Base-by-base conservation (phyloP, 2,329 filamentous ascomycete genomes). In the Neonectria coccinea region DNA sequence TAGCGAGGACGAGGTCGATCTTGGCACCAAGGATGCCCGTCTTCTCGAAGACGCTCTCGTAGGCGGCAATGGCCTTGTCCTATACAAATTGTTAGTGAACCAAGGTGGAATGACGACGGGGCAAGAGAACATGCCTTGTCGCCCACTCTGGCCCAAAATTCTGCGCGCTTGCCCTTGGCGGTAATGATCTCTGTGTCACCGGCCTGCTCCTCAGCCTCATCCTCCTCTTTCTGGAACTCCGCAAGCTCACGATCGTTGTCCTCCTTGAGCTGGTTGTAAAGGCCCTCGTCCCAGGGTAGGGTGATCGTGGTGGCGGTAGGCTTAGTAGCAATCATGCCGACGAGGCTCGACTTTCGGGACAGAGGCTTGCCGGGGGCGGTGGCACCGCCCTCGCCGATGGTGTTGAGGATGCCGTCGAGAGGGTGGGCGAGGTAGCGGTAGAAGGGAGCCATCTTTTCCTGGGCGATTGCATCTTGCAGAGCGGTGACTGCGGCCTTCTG, bases 21-120 rank as follows among this genome's bases (percentile, higher is more conserved):
- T 97, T 98, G 71, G 92, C 95, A 74, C 95, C 96, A 66, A 99
- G 87, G 73, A 97, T 93, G 68, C 94, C 92, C n/a, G 94, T 98
- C 86, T 97, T 97, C 78, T 98, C 94, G 73, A 97, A 93, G 59
- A 98, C 88, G 74, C 91, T 91, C 84, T 99, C 96, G 83, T 95
- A 97, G 58, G 92, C 91, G 63, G 93, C 89, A 75, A 98, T 92
- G 20, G 96, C 93, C 86, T 96, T 96, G 80, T 99, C 96, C 94
- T 97, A 75, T 60, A 62, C 16, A 14, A 25, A 25, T 1, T 20
- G 67, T 74, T 64, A 77, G 71, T 54, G 50, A 12, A 27, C 4
- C 22, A 41, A 27, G 36, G 31, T 22, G 8, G 31, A 20, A 42
- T 53, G 18, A 33, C 14, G 47, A 54, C 14, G 9, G n/a, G 22